Percentiles rank a stretch among this genome's conserved stretches.
Conservation (phyloP, 345 rosid genomes). For the Populus alba region DNA sequence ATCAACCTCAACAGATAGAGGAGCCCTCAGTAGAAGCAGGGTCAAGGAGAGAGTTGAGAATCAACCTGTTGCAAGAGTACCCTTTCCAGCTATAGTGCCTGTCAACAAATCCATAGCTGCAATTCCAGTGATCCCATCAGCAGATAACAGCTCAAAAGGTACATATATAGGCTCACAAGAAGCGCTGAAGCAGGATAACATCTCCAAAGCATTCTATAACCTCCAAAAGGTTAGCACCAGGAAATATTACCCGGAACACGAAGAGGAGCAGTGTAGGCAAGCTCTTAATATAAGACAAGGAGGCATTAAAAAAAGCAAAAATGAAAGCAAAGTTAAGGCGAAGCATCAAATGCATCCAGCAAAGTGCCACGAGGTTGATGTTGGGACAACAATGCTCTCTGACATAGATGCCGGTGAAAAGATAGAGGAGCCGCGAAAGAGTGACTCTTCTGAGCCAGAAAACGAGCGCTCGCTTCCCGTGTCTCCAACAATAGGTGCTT, state of each 20-base stretch:
- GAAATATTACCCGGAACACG: slow-evolving; percentile 55
- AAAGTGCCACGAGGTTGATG: slow-evolving; percentile 52
- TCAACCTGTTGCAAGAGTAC: slow-evolving; percentile 54
- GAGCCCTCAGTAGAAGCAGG: slow-evolving; percentile 53
- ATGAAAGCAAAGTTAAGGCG: slow-evolving; percentile 55
- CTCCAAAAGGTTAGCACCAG: slow-evolving; percentile 53
- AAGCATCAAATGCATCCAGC: slow-evolving; percentile 55
- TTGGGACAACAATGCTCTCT: slow-evolving; percentile 43
- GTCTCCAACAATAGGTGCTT: slow-evolving; percentile 35
- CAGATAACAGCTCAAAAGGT: slow-evolving; percentile 37
- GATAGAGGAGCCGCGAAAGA: slow-evolving; percentile 55
- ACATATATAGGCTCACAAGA: slow-evolving; percentile 26
- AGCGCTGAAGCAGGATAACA: slow-evolving; percentile 40
- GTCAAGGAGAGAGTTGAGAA: slow-evolving; percentile 55
- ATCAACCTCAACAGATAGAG: slow-evolving; percentile 84
- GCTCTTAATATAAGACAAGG: slow-evolving; percentile 79
- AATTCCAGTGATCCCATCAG: slow-evolving; percentile 37
- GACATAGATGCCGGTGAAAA: slow-evolving; percentile 44
- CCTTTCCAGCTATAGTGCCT: slow-evolving; percentile 82
- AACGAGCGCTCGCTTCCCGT: slow-evolving; percentile 43
- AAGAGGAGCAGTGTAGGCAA: slow-evolving; percentile 80
- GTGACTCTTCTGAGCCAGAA: slow-evolving; percentile 73
- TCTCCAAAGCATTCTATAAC: slow-evolving; percentile 44
- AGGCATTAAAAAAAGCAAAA: slow-evolving; percentile 60
- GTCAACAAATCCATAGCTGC: slow-evolving; percentile 56